A percentile compares a stretch with the other conserved stretches of the same genome.
phyloP scores from a whole-genome alignment of 2,329 filamentous ascomycete genomes.

The Diaporthe sp. region DNA sequence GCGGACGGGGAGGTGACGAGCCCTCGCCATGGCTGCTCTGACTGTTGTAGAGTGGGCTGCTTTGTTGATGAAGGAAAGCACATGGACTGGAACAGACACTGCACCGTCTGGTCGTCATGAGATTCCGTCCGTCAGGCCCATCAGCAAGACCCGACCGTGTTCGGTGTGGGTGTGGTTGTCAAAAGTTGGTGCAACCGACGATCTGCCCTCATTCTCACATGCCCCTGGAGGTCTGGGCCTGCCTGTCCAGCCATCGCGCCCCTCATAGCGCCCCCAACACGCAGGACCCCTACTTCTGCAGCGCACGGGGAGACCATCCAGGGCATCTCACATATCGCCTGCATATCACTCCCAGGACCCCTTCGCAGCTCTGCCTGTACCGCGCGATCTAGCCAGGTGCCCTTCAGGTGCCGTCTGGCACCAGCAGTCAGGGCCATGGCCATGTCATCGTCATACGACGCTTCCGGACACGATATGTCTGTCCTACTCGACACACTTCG shows the following conservation, averaged over 20 bases:
- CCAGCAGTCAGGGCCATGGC: constrained; percentile 15
- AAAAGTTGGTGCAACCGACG: constrained; percentile 26
- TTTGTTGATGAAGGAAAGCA: background rate
- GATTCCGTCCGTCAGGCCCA: background rate
- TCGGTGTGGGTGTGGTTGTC: constrained; percentile 1
- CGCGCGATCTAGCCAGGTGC: background rate
- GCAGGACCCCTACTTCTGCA: constrained; percentile 28
- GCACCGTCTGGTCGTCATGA: background rate
- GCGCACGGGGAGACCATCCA: constrained; percentile 17
- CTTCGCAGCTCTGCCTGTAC: background rate
- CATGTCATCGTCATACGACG: constrained; percentile 38
- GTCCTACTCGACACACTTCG: background rate
- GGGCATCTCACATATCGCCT: constrained; percentile 30
- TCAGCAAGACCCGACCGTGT: background rate
- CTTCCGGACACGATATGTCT: constrained; percentile 3
- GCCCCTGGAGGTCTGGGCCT: constrained; percentile 21
- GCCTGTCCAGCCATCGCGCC: background rate
- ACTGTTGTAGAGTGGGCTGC: background rate
- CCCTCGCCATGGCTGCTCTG: background rate
- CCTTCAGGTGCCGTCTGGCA: constrained; percentile 5
- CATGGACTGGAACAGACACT: background rate
- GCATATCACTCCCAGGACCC: constrained; percentile 15
- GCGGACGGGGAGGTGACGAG: background rate
- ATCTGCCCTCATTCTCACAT: constrained; percentile 9
- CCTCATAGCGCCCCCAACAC: constrained; percentile 2